Evolutionary conservation across 108 stramenopile genomes (phyloP).

Genomic region (Nannochloropsis gaditana): DNA sequence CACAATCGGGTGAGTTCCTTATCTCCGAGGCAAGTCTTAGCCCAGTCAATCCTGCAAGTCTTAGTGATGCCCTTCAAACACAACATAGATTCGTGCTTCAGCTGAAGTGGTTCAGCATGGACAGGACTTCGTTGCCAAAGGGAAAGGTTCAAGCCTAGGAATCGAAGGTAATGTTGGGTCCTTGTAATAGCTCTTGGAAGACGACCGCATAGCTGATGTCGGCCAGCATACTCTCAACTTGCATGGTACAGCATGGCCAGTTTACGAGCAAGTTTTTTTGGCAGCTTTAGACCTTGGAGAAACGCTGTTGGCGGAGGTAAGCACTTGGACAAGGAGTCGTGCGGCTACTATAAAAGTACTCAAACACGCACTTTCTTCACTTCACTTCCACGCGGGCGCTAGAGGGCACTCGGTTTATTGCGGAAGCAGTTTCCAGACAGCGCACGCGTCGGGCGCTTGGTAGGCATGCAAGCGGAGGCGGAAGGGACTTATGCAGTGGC

Average conservation of each 20-base stretch:
- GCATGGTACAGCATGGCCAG: neutral
- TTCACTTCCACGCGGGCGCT: neutral
- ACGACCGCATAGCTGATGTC: neutral
- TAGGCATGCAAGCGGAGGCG: conserved; percentile 38
- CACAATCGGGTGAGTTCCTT: neutral
- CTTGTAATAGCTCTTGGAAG: neutral
- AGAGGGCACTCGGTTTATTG: neutral
- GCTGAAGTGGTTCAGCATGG: conserved; percentile 8
- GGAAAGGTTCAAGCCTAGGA: neutral
- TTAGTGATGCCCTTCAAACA: neutral
- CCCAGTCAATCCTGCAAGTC: no score
- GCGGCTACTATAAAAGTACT: neutral
- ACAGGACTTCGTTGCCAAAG: neutral
- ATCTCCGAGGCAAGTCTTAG: no score
- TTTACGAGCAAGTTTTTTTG: neutral
- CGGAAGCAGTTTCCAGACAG: conserved; percentile 35
- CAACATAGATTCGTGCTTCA: conserved; percentile 3
- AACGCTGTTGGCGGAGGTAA: conserved; percentile 13
- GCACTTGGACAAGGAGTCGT: neutral
- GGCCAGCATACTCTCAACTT: neutral
- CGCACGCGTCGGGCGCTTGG: conserved; percentile 37
- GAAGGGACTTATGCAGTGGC: conserved; percentile 26
- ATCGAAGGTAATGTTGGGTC: neutral
- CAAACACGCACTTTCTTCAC: neutral
- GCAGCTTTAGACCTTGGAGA: conserved; percentile 1